Evolutionary conservation across 164 flowering plant genomes (phyloP), one percentile per base, ranked within the genome.

Genomic region (Magnolia changhungtana): DNA sequence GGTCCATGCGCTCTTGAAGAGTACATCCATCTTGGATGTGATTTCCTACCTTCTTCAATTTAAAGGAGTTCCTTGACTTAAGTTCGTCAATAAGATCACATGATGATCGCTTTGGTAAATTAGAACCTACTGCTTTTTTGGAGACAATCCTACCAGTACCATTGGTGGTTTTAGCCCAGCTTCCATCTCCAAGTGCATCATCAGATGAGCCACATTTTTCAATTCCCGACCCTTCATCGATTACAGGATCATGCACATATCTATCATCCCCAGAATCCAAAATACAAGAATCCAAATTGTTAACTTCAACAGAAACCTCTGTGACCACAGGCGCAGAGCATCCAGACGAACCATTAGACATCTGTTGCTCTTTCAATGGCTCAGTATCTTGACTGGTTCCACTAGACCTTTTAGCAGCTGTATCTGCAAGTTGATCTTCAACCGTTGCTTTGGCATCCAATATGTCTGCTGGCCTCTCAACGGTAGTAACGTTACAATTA

Each of bases 161-260:
- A 24, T 76, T 73, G 59, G 70, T 64, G 16, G 83, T 77, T 51
- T 88, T 84, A 67, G 80, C 70, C 79, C 86, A 83, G 77, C 81
- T 79, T 67, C 72, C 85, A 73, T 86, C 80, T 74, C 76, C 88
- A 78, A 76, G 77, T 66, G 79, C 81, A 78, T 86, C 88, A 80
- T 84, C 86, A 59, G 90, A 86, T 69, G 94, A 87, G 77, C 86
- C 81, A 74, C 89, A 82, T 81, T 81, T 88, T 67, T 83, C 83
- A 74, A 86, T 80, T 27, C 85, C 83, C 10, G 94, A 90, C 64
- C 84, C 90, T 77, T 89, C 90, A 86, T 90, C 91, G 66, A 85
- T 82, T 52, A 84, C 66, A 59, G 21, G 74, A 78, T 74, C 63
- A 52, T 55, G 65, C 21, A 21, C 74, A 77, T 50, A 78, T 77